Evolutionary conservation across 2,329 filamentous ascomycete genomes (phyloP).

Genomic region (Rhynchosporium secalis): DNA sequence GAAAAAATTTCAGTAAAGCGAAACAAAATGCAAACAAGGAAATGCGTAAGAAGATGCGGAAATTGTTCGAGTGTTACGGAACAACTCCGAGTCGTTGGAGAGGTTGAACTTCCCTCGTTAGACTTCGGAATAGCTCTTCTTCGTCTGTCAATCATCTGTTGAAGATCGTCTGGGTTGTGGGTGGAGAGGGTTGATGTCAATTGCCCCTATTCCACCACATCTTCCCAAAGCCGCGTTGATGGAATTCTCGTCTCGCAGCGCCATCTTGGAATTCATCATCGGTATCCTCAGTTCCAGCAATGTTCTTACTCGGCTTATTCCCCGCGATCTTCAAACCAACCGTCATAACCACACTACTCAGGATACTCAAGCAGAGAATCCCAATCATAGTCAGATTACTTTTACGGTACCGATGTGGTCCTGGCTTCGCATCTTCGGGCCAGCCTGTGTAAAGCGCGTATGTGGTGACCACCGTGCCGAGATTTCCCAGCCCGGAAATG

Average conservation of each 20-base stretch:
- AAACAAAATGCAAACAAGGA: not conserved
- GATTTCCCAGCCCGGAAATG: constrained; percentile 83
- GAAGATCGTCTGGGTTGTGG: constrained; percentile 25
- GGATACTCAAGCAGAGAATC: constrained; percentile 76
- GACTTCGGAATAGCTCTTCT: not conserved
- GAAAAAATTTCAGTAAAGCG: constrained; percentile 19
- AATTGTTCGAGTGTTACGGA: too few relatives aligned
- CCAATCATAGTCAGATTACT: constrained; percentile 89
- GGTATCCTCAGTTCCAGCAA: constrained; percentile 41
- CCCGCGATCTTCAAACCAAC: constrained; percentile 61
- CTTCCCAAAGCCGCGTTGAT: constrained; percentile 58
- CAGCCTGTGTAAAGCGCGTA: constrained; percentile 89
- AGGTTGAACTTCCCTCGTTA: too few relatives aligned
- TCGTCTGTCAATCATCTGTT: constrained; percentile 26
- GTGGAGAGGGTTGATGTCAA: constrained; percentile 19
- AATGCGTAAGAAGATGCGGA: not conserved
- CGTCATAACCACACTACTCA: constrained; percentile 69
- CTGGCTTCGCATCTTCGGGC: constrained; percentile 70
- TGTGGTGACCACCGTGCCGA: constrained; percentile 83
- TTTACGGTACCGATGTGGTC: constrained; percentile 71
- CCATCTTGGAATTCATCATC: constrained; percentile 54
- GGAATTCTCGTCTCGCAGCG: constrained; percentile 57
- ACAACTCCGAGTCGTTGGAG: too few relatives aligned
- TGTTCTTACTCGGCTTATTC: constrained; percentile 52
- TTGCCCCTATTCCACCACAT: constrained; percentile 36